Base-by-base conservation (phyloP, 169 alveolate genomes). In the Plasmodium blacklocki region DNA sequence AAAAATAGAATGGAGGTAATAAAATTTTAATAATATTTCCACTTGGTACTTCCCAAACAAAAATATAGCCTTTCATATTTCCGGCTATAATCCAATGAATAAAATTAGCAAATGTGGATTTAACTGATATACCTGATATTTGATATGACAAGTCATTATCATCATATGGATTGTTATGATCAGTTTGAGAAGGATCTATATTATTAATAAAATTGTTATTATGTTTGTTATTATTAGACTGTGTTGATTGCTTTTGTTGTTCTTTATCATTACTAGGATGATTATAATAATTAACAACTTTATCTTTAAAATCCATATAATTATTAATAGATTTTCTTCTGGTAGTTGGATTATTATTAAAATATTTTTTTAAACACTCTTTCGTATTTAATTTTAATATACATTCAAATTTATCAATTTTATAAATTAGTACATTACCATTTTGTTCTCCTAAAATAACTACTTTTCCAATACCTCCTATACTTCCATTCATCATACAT, bases 381-480 rank as follows among this genome's bases (percentile, higher is more conserved):
- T 59, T 86, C 14, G 96, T 93, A 70, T 94, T 94, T 52, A 93
- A 88, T 52, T 88, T 90, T n/a, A 93, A 50, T 58, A 93, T 89
- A 47, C 94, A 92, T 60, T 94, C 95, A 66, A 94, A 93, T 43
- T 68, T 85, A 12, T 73, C 93, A 21, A 86, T 66, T 50, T 86
- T 85, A 73, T 94, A 88, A 29, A 94, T 76, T 49, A 94, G 45
- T 15, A 94, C 86, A 74, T 62, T 88, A 0, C 96, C 96, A 59
- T 91, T 91, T 89, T 94, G 96, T 12, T 94, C 71, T 0, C 95
- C 96, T 72, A 94, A 92, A 8, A 93, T 74, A 19, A 76, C 86
- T 0, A 91, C 92, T 66, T 92, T 88, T 0, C 96, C 96, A 15
- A 93, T 94, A 8, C 96, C 96, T 4, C 90, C 95, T 43, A 94